Evolutionary conservation across 352 stramenopile genomes (phyloP).

Genomic region (Phytophthora capsici): DNA sequence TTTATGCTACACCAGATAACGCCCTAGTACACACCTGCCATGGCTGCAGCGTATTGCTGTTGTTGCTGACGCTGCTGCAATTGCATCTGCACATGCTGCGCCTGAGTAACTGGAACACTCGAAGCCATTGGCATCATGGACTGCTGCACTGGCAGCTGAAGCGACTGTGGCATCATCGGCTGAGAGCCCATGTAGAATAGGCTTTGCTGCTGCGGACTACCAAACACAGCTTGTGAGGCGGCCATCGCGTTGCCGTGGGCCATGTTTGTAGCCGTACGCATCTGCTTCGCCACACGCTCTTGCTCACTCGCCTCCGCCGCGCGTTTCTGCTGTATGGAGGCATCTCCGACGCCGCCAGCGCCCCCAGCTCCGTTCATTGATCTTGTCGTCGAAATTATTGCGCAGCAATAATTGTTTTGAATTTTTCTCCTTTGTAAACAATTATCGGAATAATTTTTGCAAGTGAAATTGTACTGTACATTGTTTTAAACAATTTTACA

Average conservation of each 20-base stretch:
- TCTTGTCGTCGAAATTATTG: neutral
- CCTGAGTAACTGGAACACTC: conserved; percentile 31
- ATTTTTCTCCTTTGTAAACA: too few species aligned
- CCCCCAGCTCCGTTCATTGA: conserved; percentile 26
- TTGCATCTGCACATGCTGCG: conserved; percentile 42
- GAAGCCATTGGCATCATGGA: conserved; percentile 33
- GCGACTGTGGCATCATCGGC: conserved; percentile 35
- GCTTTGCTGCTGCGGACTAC: conserved; percentile 18
- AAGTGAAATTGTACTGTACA: too few species aligned
- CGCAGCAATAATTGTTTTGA: too few species aligned
- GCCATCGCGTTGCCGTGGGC: conserved; percentile 37
- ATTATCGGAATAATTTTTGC: too few species aligned
- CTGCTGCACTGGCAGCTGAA: conserved; percentile 31
- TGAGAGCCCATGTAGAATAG: conserved; percentile 44
- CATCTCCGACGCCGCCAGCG: neutral
- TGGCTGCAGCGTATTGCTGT: conserved; percentile 38
- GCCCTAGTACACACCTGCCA: conserved; percentile 27
- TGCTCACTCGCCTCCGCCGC: conserved; percentile 24
- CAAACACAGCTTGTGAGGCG: conserved; percentile 33
- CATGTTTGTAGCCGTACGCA: conserved; percentile 28
- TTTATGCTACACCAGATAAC: too few species aligned
- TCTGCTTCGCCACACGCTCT: conserved; percentile 41
- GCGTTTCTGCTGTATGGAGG: conserved; percentile 36
- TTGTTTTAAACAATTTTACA: too few species aligned
- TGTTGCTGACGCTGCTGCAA: conserved; percentile 48